phyloP scores from a whole-genome alignment of 306 rosid species.

The Erythrophleum fordii region DNA sequence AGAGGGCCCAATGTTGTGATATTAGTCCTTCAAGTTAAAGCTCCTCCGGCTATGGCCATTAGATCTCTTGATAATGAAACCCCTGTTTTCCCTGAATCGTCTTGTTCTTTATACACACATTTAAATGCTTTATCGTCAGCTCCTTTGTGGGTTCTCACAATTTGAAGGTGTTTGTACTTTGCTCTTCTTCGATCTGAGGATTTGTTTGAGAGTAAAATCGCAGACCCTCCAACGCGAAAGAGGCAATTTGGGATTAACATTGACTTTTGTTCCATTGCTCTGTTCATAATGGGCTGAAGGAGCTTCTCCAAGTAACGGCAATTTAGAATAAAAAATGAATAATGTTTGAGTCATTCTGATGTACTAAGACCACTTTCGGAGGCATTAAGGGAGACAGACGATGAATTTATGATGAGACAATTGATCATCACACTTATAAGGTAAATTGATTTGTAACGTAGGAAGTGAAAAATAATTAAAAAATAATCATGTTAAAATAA shows the following conservation, averaged over 20 bases:
- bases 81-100: slow-evolving; percentile 16
- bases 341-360: too few relatives aligned
- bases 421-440: too few relatives aligned
- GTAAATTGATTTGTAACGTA: too few relatives aligned
- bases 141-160: slow-evolving; percentile 60
- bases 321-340: slow-evolving; percentile 69
- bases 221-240: too few relatives aligned
- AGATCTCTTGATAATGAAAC: slow-evolving; percentile 61
- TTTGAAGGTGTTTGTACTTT: slow-evolving; percentile 65
- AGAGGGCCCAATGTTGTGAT: slow-evolving; percentile 68
- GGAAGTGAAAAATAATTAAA: too few relatives aligned
- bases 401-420: too few relatives aligned
- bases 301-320: slow-evolving; percentile 76
- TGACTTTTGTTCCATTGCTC: too few relatives aligned
- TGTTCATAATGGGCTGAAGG: too few relatives aligned
- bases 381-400: too few relatives aligned
- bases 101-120: slow-evolving; percentile 60
- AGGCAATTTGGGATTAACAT: slow-evolving; percentile 62
- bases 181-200: slow-evolving; percentile 39
- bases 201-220: too few relatives aligned
- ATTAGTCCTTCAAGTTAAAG: slow-evolving; percentile 50
- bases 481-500: too few relatives aligned
- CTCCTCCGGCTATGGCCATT: slow-evolving; percentile 63
- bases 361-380: too few relatives aligned
- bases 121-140: slow-evolving; percentile 58